phyloP scores from a whole-genome alignment of 2,329 filamentous ascomycete genomes.

The Keithomyces neogunnii region DNA sequence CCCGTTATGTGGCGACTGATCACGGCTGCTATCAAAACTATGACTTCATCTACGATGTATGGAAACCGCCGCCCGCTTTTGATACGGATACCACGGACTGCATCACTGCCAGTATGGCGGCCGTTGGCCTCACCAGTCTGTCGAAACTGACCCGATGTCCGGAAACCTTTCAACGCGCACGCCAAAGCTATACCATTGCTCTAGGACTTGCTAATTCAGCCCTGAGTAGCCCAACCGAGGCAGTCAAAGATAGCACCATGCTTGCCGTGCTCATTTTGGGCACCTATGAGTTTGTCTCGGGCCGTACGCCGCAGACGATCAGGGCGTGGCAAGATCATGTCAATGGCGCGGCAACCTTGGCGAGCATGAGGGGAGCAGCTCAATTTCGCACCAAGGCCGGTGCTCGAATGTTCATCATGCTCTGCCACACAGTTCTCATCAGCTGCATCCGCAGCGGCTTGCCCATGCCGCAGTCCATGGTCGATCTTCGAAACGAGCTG shows the following conservation, averaged over 20 bases:
- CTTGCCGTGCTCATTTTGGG: constrained; percentile 44
- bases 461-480: constrained; percentile 38
- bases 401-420: constrained; percentile 44
- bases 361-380: constrained; percentile 37
- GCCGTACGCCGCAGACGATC: constrained; percentile 35
- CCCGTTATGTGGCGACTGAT: constrained; percentile 39
- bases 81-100: constrained; percentile 30
- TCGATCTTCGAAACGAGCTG: constrained; percentile 37
- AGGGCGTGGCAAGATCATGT: constrained; percentile 45
- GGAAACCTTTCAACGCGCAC: constrained; percentile 37
- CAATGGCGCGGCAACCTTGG: constrained; percentile 41
- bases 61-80: constrained; percentile 32
- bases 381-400: constrained; percentile 39
- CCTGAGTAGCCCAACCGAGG: constrained; percentile 34
- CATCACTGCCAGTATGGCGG: constrained; percentile 43
- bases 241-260: constrained; percentile 42
- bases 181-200: constrained; percentile 42
- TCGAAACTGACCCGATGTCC: constrained; percentile 35
- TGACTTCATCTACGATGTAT: constrained; percentile 44
- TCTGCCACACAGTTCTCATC: constrained; percentile 41
- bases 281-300: constrained; percentile 46
- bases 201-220: constrained; percentile 42
- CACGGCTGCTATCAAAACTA: constrained; percentile 41
- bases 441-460: constrained; percentile 41
- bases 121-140: constrained; percentile 44